Base-by-base conservation (phyloP, 257 asterid genomes). In the Marsdenia floribunda region DNA sequence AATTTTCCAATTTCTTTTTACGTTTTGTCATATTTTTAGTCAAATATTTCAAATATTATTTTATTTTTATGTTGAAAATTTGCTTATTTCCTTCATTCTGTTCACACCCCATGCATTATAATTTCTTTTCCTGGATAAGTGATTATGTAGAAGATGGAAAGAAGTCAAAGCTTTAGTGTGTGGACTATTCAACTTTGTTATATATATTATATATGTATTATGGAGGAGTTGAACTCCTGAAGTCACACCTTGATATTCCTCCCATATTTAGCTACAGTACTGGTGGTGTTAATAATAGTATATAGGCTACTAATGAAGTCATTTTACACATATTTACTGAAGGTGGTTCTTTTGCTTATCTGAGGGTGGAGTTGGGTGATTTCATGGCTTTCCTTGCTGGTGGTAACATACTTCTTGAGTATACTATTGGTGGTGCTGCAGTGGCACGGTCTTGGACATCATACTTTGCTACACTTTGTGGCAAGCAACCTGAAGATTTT, bases 381-480 rank as follows among this genome's bases (percentile, higher is more conserved):
- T 93, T 93, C 77, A 71, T 88, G 76, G 98, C 98, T 77, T 93
- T 89, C 66, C 76, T 93, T 2, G 96, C 96, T 4, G 98, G 92
- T 4, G 98, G 97, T 54, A 93, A 93, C 77, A 90, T 90, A 63
- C 86, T 91, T 2, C 92, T 91, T 6, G 98, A 91, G 81, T 93
- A 91, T 68, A 76, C 85, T 0, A 85, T 93, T 29, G 85, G 91
- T 55, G 88, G 93, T 2, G 98, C 97, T 3, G 98, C 96, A 1
- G 98, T 93, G 44, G 87, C 98, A 5, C 96, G 98, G 9, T 64
- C 97, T 0, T 93, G 97, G 97, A 93, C 98, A 26, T 91, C 97
- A 71, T 93, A 93, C 85, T 82, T 90, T 21, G 97, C 97, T 57
- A 88, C 97, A 0, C 92, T 93, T 29, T 76, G 80, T 73, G 76